phyloP scores from a whole-genome alignment of 805 yeast species.

The Clavispora asparagi region DNA sequence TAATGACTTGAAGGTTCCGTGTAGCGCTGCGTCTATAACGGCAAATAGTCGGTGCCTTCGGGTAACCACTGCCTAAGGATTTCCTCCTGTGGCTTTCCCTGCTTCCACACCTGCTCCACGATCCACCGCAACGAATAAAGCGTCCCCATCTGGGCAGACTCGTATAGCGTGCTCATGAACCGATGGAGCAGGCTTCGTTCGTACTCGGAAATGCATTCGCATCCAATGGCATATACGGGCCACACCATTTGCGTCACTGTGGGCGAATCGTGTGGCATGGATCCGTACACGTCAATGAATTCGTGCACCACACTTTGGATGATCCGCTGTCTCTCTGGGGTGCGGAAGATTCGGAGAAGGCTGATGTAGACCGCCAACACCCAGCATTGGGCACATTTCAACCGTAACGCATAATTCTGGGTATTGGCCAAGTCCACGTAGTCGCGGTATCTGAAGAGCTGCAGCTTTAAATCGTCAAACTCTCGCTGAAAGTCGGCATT shows the following conservation, averaged over 20 bases:
- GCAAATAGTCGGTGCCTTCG: constrained; percentile 48
- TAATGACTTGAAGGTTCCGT: not conserved
- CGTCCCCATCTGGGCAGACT: constrained; percentile 52
- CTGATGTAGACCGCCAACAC: constrained; percentile 33
- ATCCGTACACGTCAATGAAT: constrained; percentile 42
- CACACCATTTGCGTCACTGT: constrained; percentile 58
- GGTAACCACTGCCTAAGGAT: constrained; percentile 45
- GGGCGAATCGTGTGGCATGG: constrained; percentile 43
- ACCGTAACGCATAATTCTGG: constrained; percentile 32
- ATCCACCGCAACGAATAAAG: constrained; percentile 38
- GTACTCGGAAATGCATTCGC: constrained; percentile 32
- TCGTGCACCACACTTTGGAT: constrained; percentile 36
- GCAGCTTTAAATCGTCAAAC: constrained; percentile 28
- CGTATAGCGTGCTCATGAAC: constrained; percentile 39
- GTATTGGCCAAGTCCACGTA: constrained; percentile 27
- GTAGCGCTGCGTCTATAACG: constrained; percentile 17
- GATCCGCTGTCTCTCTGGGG: constrained; percentile 18
- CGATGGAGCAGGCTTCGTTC: constrained; percentile 25
- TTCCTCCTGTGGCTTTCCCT: constrained; percentile 38
- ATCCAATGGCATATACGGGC: constrained; percentile 51
- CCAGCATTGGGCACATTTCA: constrained; percentile 58
- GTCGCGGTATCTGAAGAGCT: constrained; percentile 42
- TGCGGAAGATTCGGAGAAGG: constrained; percentile 24
- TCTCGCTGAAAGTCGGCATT: constrained; percentile 10
- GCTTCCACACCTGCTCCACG: constrained; percentile 44